phyloP scores from a whole-genome alignment of 345 rosid genomes.

The Odontarrhena argentea region DNA sequence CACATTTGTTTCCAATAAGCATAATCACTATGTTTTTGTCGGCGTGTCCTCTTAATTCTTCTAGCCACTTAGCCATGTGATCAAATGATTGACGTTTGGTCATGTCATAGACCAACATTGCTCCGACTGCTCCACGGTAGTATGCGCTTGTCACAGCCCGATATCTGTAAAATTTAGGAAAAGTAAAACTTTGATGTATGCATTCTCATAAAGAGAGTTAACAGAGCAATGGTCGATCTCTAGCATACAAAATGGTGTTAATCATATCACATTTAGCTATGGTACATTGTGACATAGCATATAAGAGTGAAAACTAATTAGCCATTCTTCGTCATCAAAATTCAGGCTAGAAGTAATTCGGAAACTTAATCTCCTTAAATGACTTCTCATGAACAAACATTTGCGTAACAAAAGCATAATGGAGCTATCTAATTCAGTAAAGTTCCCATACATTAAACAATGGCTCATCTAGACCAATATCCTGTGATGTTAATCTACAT shows the following conservation, averaged over 20 bases:
- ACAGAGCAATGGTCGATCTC: not conserved
- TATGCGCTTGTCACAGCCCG: constrained; percentile 87
- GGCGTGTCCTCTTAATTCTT: constrained; percentile 79
- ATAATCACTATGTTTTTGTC: constrained; percentile 82
- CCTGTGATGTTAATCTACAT: not conserved
- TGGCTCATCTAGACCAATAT: not conserved
- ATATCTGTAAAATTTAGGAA: constrained; percentile 48
- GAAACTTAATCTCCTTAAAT: not conserved
- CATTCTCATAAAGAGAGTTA: not conserved
- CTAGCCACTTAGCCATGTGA: constrained; percentile 84
- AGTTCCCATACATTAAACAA: no score
- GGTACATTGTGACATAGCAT: not conserved
- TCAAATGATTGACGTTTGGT: constrained; percentile 84
- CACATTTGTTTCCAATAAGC: constrained; percentile 82
- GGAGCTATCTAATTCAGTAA: not conserved
- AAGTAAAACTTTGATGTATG: not conserved
- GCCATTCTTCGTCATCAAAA: not conserved
- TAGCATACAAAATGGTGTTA: not conserved
- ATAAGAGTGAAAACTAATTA: not conserved
- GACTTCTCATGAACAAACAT: not conserved
- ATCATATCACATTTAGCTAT: not conserved
- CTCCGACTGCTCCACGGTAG: constrained; percentile 84
- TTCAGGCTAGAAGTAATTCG: not conserved
- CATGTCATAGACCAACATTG: constrained; percentile 86
- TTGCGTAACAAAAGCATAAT: not conserved